Evolutionary conservation across 495 filamentous ascomycete species (phyloP).

Genomic region (Umbilicaria muhlenbergii): DNA sequence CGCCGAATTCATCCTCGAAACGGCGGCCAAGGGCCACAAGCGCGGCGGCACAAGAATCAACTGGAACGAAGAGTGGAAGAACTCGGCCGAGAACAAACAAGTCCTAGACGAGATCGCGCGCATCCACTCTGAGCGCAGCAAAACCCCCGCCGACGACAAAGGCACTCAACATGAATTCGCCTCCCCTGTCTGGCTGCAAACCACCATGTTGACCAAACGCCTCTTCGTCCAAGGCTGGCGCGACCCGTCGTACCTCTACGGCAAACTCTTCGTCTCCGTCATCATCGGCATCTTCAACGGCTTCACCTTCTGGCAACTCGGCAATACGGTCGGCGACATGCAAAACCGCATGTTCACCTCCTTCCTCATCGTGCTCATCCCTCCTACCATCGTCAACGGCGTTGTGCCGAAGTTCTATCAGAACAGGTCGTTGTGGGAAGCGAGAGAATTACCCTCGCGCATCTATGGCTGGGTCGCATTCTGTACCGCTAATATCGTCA

Average conservation of each 20-base stretch:
- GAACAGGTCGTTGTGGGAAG: slow-evolving; percentile 62
- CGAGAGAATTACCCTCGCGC: slow-evolving; percentile 55
- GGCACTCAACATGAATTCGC: slow-evolving; percentile 42
- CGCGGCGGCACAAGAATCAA: slow-evolving; percentile 37
- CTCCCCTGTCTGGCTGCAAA: slow-evolving; percentile 43
- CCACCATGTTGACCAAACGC: slow-evolving; percentile 42
- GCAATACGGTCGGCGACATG: slow-evolving; percentile 49
- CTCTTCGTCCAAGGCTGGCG: slow-evolving; percentile 60
- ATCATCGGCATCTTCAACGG: slow-evolving; percentile 61
- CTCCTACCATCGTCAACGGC: slow-evolving; percentile 55
- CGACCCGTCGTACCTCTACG: slow-evolving; percentile 55
- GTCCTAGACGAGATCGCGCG: slow-evolving; percentile 43
- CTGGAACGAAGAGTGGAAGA: slow-evolving; percentile 61
- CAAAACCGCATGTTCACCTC: slow-evolving; percentile 61
- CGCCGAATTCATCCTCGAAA: slow-evolving; percentile 77
- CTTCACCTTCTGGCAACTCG: slow-evolving; percentile 75
- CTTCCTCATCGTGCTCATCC: slow-evolving; percentile 62
- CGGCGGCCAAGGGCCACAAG: slow-evolving; percentile 45
- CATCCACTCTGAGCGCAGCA: slow-evolving; percentile 39
- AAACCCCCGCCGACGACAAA: slow-evolving; percentile 22
- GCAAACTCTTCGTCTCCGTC: slow-evolving; percentile 54
- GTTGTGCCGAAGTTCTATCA: slow-evolving; percentile 76
- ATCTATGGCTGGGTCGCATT: slow-evolving; percentile 82
- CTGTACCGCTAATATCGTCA: slow-evolving; percentile 56
- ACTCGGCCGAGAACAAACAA: slow-evolving; percentile 36